Percentiles rank a stretch among this genome's conserved stretches.
Evolutionary conservation across 768 basidiomycete species (phyloP).

Genomic region (Mycena sanguinolenta): DNA sequence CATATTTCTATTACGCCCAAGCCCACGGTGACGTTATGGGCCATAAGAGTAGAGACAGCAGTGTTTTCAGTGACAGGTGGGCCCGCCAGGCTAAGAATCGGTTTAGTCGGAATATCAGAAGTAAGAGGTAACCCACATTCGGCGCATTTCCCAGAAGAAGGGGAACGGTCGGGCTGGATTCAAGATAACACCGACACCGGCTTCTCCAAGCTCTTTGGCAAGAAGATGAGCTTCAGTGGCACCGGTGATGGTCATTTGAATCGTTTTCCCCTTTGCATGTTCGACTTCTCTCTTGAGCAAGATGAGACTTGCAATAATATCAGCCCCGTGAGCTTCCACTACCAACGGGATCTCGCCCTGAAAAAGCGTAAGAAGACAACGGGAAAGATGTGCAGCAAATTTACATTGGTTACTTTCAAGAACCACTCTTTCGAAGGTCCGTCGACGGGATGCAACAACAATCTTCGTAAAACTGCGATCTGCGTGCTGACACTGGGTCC

Average conservation of each 20-base stretch:
- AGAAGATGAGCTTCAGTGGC: slow-evolving; percentile 77
- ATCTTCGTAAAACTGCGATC: slow-evolving; percentile 76
- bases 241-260: slow-evolving; percentile 75
- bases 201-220: slow-evolving; percentile 74
- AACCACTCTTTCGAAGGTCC: slow-evolving; percentile 61
- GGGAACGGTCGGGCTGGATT: slow-evolving; percentile 80
- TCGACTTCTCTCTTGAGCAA: slow-evolving; percentile 77
- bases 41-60: slow-evolving; percentile 70
- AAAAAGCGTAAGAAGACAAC: not conserved
- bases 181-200: slow-evolving; percentile 63
- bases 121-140: slow-evolving; percentile 62
- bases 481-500: slow-evolving; percentile 82
- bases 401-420: slow-evolving; percentile 58
- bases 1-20: slow-evolving; percentile 75
- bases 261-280: slow-evolving; percentile 50
- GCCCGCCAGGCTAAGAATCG: slow-evolving; percentile 67
- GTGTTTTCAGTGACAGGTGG: slow-evolving; percentile 74
- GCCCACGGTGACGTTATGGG: slow-evolving; percentile 80
- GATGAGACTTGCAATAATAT: slow-evolving; percentile 84
- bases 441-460: slow-evolving; percentile 63
- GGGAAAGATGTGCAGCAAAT: slow-evolving; percentile 8
- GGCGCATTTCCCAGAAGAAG: slow-evolving; percentile 72
- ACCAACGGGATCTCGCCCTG: slow-evolving; percentile 83
- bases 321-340: slow-evolving; percentile 80
- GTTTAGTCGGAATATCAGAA: not conserved